Percentiles rank a stretch among this genome's conserved stretches.
Conservation (phyloP, 495 filamentous ascomycete species). For the Hamigera avellanea region DNA sequence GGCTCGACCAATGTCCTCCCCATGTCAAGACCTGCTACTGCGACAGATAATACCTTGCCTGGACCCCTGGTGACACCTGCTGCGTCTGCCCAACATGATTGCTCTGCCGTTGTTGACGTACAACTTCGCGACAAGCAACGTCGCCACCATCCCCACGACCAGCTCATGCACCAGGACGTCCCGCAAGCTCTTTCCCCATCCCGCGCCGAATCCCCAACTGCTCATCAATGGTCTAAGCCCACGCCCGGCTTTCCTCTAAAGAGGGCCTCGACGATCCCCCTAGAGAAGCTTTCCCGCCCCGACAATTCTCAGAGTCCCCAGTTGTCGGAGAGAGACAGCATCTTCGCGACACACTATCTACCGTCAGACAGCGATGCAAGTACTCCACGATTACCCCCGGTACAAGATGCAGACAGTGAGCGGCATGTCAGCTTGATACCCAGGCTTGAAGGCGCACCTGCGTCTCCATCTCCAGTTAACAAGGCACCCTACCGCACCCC, state of each 20-base stretch:
- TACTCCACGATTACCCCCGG: conserved; percentile 38
- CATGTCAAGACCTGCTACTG: conserved; percentile 44
- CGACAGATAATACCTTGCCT: conserved; percentile 35
- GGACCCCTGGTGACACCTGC: conserved; percentile 40
- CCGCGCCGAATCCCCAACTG: conserved; percentile 30
- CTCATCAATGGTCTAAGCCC: conserved; percentile 25
- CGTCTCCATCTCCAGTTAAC: conserved; percentile 16
- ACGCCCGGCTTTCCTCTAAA: conserved; percentile 23
- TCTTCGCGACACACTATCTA: conserved; percentile 51
- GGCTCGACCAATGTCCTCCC: conserved; percentile 41
- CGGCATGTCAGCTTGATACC: conserved; percentile 18
- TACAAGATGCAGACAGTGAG: conserved; percentile 20
- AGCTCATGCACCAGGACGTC: conserved; percentile 21
- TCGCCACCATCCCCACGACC: conserved; percentile 25
- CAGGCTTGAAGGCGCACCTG: conserved; percentile 21
- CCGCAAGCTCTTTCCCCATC: conserved; percentile 25
- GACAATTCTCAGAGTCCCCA: conserved; percentile 31
- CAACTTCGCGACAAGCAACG: conserved; percentile 30
- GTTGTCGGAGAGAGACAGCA: conserved; percentile 51
- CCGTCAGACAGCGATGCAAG: conserved; percentile 34
- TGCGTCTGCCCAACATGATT: conserved; percentile 36
- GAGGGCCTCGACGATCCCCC: conserved; percentile 20
- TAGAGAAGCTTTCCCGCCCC: conserved; percentile 16
- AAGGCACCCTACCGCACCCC: conserved; percentile 25
- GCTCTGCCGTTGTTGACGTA: conserved; percentile 22